Evolutionary conservation across 805 yeast species (phyloP).

Genomic region (Candida quercuum): DNA sequence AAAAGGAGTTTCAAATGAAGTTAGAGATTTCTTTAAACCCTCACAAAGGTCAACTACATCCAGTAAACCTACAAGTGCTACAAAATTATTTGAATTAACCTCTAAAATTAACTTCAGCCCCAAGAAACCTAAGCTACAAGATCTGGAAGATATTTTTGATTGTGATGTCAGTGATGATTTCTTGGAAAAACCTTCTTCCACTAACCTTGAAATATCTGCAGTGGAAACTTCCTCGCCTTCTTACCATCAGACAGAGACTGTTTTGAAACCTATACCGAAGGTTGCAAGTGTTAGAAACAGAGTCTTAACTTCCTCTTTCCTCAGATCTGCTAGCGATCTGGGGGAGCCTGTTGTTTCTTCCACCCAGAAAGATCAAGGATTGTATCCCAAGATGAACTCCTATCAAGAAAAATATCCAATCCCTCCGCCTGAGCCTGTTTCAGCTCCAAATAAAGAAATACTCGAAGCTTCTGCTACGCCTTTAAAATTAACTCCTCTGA

Average conservation of each 20-base stretch:
- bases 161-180: slow-evolving; percentile 3
- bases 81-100: not conserved
- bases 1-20: not conserved
- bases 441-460: not conserved
- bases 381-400: slow-evolving; percentile 7
- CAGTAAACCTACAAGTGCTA: not conserved
- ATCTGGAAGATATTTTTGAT: slow-evolving; percentile 9
- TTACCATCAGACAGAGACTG: slow-evolving; percentile 22
- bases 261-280: slow-evolving; percentile 3
- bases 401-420: slow-evolving; percentile 4
- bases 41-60: no score
- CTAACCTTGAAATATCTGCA: slow-evolving; percentile 10
- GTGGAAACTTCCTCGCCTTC: slow-evolving; percentile 24
- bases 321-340: not conserved
- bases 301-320: not conserved
- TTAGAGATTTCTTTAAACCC: not conserved
- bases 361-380: slow-evolving; percentile 19
- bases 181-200: not conserved
- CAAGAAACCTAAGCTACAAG: not conserved
- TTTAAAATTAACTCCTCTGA: not conserved
- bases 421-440: not conserved
- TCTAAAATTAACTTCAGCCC: not conserved
- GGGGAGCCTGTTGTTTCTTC: slow-evolving; percentile 4
- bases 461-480: not conserved
- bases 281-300: not conserved